Conservation (phyloP, 1,284 basidiomycete genomes). For the Pascua guehoae region DNA sequence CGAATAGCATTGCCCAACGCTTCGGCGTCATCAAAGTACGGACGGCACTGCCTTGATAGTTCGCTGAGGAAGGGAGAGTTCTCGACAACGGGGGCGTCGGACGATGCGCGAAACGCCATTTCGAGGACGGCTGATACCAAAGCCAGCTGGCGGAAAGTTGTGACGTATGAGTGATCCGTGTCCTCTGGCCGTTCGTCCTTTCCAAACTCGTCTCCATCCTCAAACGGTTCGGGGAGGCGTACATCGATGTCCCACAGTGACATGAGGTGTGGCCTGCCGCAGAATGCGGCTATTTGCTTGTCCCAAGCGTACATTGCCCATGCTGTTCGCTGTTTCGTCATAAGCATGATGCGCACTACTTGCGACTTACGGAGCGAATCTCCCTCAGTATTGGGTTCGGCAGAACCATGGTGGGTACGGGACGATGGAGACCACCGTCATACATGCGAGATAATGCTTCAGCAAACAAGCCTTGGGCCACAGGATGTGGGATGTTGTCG, state of each 20-base stretch:
- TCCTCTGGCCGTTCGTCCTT: background rate
- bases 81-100: slow-evolving; percentile 6
- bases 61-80: slow-evolving; percentile 15
- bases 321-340: slow-evolving; percentile 7
- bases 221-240: slow-evolving; percentile 13
- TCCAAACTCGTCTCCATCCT: background rate
- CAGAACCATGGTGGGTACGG: slow-evolving; percentile 1
- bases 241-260: slow-evolving; percentile 18
- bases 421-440: slow-evolving; percentile 14
- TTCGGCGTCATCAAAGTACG: slow-evolving; percentile 7
- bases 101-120: slow-evolving; percentile 10
- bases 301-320: slow-evolving; percentile 19
- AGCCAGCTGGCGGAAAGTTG: slow-evolving; percentile 10
- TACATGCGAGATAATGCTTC: slow-evolving; percentile 9
- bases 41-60: slow-evolving; percentile 1
- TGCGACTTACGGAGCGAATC: slow-evolving; percentile 9
- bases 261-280: slow-evolving; percentile 10
- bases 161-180: slow-evolving; percentile 2
- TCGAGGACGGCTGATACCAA: slow-evolving; percentile 10
- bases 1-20: slow-evolving; percentile 10
- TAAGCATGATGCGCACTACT: background rate
- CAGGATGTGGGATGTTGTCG: slow-evolving; percentile 20
- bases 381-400: slow-evolving; percentile 6
- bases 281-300: slow-evolving; percentile 16
- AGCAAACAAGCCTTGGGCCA: slow-evolving; percentile 14